These are phyloP conservation scores for Moelleriella libera DNA, from an alignment of 2,329 filamentous ascomycete genomes.

Conservation along the genomic window DNA sequence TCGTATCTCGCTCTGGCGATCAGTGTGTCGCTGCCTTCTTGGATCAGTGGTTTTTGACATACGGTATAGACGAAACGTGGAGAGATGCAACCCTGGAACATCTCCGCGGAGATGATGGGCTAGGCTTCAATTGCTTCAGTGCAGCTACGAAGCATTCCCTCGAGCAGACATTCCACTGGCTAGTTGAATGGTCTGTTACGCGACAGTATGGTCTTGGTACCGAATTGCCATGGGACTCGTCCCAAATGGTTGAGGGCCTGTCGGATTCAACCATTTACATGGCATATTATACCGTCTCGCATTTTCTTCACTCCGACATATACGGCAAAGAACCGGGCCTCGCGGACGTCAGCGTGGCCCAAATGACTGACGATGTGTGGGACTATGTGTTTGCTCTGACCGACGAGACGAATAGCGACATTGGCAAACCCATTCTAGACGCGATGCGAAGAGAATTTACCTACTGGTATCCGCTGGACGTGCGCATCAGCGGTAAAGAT, in stretches of 20 bases:
- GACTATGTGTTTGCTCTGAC: conserved; percentile 78
- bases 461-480: conserved; percentile 92
- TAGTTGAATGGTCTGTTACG: conserved; percentile 91
- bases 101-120: conserved; percentile 51
- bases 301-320: conserved; percentile 66
- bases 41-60: conserved; percentile 97
- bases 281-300: conserved; percentile 58
- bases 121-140: conserved; percentile 67
- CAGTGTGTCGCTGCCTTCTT: conserved; percentile 87
- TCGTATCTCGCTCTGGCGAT: conserved; percentile 78
- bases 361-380: conserved; percentile 93
- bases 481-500: conserved; percentile 83
- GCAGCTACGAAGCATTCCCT: conserved; percentile 67
- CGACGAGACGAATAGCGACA: conserved; percentile 50
- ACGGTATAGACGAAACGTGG: conserved; percentile 74
- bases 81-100: conserved; percentile 59
- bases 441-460: conserved; percentile 83
- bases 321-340: conserved; percentile 63
- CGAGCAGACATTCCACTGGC: conserved; percentile 76
- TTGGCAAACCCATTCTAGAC: conserved; percentile 59
- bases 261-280: conserved; percentile 90
- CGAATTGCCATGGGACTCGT: conserved; percentile 83
- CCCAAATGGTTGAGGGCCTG: conserved; percentile 84
- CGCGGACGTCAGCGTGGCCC: conserved; percentile 59
- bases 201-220: conserved; percentile 85